Evolutionary conservation across 306 rosid species (phyloP), one percentile per base, ranked within the genome.

Genomic region (Cicer cuneatum): DNA sequence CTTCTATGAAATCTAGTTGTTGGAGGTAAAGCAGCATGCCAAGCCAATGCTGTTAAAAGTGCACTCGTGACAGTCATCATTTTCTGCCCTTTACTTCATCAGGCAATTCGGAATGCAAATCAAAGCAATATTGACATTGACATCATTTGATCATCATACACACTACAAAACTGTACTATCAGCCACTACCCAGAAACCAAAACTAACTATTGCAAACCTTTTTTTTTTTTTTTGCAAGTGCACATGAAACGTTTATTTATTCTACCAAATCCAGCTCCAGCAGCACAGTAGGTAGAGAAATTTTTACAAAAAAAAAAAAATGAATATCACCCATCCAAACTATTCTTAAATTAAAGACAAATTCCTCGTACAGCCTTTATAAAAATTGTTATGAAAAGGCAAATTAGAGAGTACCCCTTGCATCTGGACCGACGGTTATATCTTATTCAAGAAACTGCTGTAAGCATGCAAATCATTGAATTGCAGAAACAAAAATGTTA

Each of bases 181-280:
- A 73, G 19, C 60, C 33, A 29, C 33, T 29, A 29, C 33, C 33
- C 19, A 33, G 51, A 63, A 62, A 63, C 18, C 48, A 7, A 73
- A 59, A 73, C 51, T 21, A 74, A 66, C 56, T 64, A 81, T 80
- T 52, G 85, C 86, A 78, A 62, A 78, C 77, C 85, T 69, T 73
- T 41, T 43, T 63, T 80, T 73, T 73, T 42, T 43, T 66, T 80
- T 82, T 35, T 41, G 65, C 59, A 79, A 75, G 71, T 38, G 33
- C 78, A 81, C 72, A 38, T 69, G 78, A 83, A 37, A 63, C 58
- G 79, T 14, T 72, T 56, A 79, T 37, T 46, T 38, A 39, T 21
- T 76, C 62, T 29, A 51, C 89, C 85, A 86, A 89, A 85, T 56
- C 89, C 82, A 75, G 89, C 85, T 65, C 86, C 86, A 52, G 86